Evolutionary conservation across 1,284 basidiomycete genomes (phyloP), one percentile per base, ranked within the genome.

Genomic region (Caloboletus firmus): DNA sequence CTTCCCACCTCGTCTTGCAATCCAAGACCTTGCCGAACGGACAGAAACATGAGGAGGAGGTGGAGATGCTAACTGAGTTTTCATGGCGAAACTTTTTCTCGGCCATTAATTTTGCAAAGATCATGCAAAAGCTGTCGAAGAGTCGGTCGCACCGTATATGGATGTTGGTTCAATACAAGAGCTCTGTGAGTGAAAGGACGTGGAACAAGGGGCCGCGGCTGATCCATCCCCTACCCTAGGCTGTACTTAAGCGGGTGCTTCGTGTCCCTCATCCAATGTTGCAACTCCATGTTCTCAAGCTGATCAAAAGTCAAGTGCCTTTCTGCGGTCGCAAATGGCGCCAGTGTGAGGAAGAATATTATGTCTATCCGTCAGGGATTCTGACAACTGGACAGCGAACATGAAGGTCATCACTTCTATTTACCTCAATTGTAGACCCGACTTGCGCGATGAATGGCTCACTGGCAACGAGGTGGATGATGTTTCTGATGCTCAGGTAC

Each of bases 361-460:
- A 24, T 11, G 18, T 47, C 6, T 30, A 47, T 22, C 4, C 50
- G 31, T 22, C 30, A 28, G 20, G 17, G 5, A 39, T 51, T 45
- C 59, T 71, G 43, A 68, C 62, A 35, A 40, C 48, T 53, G 26
- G 42, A 20, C 65, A 96, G 93, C 91, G 24, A 99, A 99, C 70
- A 99, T 99, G 97, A 97, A 98, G 74, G 92, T 98, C 57, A 99
- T 99, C 67, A 99, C 97, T 5, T 89, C 93, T 30, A 98, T 99
- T 61, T 99, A 99, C 72, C 79, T 99, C 56, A 97, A 98, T 67
- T 98, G 95, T 70, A 81, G 96, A 50, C 96, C 97, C 11, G 95
- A 98, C 66, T 79, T 99, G 49, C 83, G 96, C 36, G 97, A 99
- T 71, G 97, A 99, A 68, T 99, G 97, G 97, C 79, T 99, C 36